Evolutionary conservation across 2,329 filamentous ascomycete genomes (phyloP), one percentile per base, ranked within the genome.

Genomic region (Clonostachys rosea): DNA sequence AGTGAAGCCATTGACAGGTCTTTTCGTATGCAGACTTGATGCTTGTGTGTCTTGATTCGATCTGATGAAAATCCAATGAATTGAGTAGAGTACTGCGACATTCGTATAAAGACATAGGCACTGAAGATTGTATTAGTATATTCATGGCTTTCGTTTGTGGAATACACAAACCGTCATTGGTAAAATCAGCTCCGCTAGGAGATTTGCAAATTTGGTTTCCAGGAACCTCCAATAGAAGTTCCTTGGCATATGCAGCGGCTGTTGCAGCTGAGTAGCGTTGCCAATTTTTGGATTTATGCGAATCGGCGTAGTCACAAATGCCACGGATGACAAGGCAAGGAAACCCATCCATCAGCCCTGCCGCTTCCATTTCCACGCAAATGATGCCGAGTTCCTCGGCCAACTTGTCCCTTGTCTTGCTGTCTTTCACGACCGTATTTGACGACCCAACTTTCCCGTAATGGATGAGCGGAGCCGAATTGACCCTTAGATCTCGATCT

Each of bases 271-370:
- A 66, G 53, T 65, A 72, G 4, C 50, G 17, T 46, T 71, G 66
- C 68, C 67, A 73, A 2, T 16, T 47, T 24, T 53, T 53, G 17
- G 52, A 50, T 39, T 57, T 55, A 10, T 58, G 53, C 20, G 49
- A 47, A 7, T 60, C 57, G 0, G 56, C 55, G 24, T 60, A 59
- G 40, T 72, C 62, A 34, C 62, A 68, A 0, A 70, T 60, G 3
- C 68, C 66, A 10, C 68, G 67, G 40, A 73, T 62, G 0, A 67
- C 53, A 2, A 73, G 47, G 5, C 64, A 67, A 0, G 68, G 67
- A 0, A 69, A 44, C 0, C 56, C 51, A 2, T 63, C 58, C 57
- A 56, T 65, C 0, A 56, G 40, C 0, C 65, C 66, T 2, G 63
- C 62, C 0, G 58, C 59, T n/a, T 66, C 65, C 59, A 59, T 67